Percentiles rank a stretch among this genome's conserved stretches.
phyloP scores from a whole-genome alignment of 176 grass and related monocot genomes.

The Lolium perenne region DNA sequence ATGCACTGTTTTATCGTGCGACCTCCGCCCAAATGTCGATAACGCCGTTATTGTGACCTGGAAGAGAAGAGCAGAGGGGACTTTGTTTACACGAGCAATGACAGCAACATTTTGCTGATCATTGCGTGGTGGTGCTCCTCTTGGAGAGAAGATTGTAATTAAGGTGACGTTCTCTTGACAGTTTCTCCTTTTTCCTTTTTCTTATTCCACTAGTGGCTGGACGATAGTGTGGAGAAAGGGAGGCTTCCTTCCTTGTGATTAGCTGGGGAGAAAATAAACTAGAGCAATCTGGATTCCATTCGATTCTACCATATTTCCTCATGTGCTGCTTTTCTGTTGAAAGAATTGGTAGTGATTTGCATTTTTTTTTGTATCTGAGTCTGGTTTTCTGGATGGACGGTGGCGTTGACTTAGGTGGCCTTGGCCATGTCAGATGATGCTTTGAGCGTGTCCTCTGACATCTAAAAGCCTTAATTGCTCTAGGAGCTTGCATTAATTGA shows the following conservation, averaged over 20 bases:
- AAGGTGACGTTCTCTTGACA: conserved; percentile 40
- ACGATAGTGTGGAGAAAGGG: conserved; percentile 35
- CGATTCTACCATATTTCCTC: conserved; percentile 20
- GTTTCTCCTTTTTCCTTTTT: conserved; percentile 23
- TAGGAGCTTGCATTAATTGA: background rate
- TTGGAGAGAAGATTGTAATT: conserved; percentile 52
- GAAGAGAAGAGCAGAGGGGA: conserved; percentile 27
- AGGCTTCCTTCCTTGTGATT: conserved; percentile 45
- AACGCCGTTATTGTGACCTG: conserved; percentile 15
- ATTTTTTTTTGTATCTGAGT: background rate
- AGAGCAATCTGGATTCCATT: conserved; percentile 44
- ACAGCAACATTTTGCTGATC: conserved; percentile 38
- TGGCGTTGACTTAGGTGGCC: background rate
- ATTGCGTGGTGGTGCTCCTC: conserved; percentile 27
- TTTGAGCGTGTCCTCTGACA: background rate
- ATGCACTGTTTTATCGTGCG: conserved; percentile 63
- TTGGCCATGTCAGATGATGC: background rate
- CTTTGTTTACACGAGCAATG: conserved; percentile 17
- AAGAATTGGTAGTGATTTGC: background rate
- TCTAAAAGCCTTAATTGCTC: background rate
- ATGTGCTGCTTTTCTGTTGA: background rate
- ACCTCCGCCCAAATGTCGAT: conserved; percentile 36
- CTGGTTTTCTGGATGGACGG: background rate
- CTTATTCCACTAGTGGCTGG: conserved; percentile 34
- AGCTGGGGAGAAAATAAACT: conserved; percentile 49